Conservation (phyloP, 169 alveolate genomes). For the Plasmodium sp. region DNA sequence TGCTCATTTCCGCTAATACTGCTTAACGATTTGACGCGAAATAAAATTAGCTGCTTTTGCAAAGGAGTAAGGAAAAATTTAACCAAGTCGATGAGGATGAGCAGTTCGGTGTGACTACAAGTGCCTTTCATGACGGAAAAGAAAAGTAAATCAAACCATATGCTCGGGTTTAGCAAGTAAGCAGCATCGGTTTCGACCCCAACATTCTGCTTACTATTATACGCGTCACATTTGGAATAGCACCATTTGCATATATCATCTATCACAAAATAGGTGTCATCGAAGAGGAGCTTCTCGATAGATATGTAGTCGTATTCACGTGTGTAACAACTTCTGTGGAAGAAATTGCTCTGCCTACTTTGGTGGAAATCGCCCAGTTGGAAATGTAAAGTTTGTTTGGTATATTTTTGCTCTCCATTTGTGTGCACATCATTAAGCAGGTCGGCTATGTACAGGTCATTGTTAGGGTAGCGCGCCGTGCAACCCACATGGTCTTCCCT, state of each 20-base stretch:
- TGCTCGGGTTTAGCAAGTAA: conserved; percentile 40
- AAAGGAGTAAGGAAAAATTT: conserved; percentile 53
- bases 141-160: conserved; percentile 71
- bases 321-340: conserved; percentile 48
- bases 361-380: conserved; percentile 33
- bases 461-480: neutral
- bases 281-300: conserved; percentile 58
- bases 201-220: conserved; percentile 11
- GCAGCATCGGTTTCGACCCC: neutral
- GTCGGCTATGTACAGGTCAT: conserved; percentile 8
- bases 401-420: neutral
- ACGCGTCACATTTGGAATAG: conserved; percentile 24
- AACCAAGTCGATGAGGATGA: conserved; percentile 54
- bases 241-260: conserved; percentile 69
- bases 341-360: conserved; percentile 23
- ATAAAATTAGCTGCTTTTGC: conserved; percentile 66
- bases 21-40: conserved; percentile 33
- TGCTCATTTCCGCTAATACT: conserved; percentile 16
- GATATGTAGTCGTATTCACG: conserved; percentile 61
- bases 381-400: neutral
- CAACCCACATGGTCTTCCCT: neutral
- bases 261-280: conserved; percentile 57
- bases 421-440: neutral
- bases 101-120: conserved; percentile 18
- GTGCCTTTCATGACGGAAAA: conserved; percentile 44